Percentiles rank a stretch among this genome's conserved stretches.
phyloP scores from a whole-genome alignment of 306 rosid species.

The Adenanthera pavonina region DNA sequence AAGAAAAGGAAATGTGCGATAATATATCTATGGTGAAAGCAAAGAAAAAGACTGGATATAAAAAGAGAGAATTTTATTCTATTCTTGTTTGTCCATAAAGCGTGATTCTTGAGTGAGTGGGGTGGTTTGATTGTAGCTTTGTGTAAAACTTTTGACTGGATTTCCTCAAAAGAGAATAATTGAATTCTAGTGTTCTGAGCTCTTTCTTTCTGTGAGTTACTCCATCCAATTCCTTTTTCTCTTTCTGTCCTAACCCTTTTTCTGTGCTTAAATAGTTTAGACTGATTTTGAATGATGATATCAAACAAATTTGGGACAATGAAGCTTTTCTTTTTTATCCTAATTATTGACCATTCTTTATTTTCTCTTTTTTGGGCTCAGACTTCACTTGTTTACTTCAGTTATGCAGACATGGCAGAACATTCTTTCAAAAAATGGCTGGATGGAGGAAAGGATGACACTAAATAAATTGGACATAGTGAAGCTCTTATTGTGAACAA shows the following conservation, averaged over 20 bases:
- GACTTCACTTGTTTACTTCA: too few relatives aligned
- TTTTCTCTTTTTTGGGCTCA: too few relatives aligned
- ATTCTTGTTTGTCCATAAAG: slow-evolving; percentile 39
- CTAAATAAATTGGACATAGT: slow-evolving; percentile 9
- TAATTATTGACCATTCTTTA: too few relatives aligned
- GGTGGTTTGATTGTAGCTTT: slow-evolving; percentile 42
- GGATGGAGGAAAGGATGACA: neutral
- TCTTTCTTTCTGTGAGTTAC: slow-evolving; percentile 36
- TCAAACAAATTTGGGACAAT: slow-evolving; percentile 11
- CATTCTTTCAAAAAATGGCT: too few relatives aligned
- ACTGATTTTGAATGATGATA: slow-evolving; percentile 33
- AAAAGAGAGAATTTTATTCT: slow-evolving; percentile 12
- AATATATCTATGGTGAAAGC: slow-evolving; percentile 32
- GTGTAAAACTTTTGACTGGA: slow-evolving; percentile 49
- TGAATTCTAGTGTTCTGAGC: slow-evolving; percentile 44
- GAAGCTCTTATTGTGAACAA: slow-evolving; percentile 24
- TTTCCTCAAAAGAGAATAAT: slow-evolving; percentile 45
- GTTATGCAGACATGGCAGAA: too few relatives aligned
- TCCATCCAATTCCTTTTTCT: slow-evolving; percentile 9
- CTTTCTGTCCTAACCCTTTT: slow-evolving; percentile 19
- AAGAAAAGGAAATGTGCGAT: slow-evolving; percentile 11
- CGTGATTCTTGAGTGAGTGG: slow-evolving; percentile 43
- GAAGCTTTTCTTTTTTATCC: neutral
- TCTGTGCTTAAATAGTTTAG: slow-evolving; percentile 29
- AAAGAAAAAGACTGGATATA: slow-evolving; percentile 36